These are phyloP conservation scores for Petunia hybrid DNA, from an alignment of 305 asterid species.

Conservation along the genomic window DNA sequence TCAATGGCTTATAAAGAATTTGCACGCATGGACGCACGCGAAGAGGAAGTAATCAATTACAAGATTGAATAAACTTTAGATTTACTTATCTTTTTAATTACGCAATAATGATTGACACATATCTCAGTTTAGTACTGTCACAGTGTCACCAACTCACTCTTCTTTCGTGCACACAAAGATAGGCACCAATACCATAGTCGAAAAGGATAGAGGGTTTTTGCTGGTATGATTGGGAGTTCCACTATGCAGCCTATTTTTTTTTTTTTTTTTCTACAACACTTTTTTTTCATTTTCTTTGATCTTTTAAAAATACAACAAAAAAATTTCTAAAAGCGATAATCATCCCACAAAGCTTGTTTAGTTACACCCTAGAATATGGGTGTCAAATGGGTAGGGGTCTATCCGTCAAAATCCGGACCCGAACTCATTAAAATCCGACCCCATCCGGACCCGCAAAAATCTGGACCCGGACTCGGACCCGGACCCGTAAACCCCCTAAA, in stretches of 20 bases:
- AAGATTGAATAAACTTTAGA: conserved; percentile 18
- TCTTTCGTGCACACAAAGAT: conserved; percentile 8
- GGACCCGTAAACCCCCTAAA: too few species aligned
- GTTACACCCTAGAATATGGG: too few species aligned
- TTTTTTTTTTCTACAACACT: neutral
- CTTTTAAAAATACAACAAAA: too few species aligned
- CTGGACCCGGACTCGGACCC: too few species aligned
- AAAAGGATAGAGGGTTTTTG: neutral
- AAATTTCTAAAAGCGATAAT: too few species aligned
- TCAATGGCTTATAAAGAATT: neutral
- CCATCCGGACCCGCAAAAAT: too few species aligned
- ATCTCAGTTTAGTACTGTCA: neutral
- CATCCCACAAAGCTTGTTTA: neutral
- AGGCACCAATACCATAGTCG: neutral
- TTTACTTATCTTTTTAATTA: conserved; percentile 21
- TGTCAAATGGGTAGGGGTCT: too few species aligned
- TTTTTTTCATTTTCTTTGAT: neutral
- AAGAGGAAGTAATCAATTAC: conserved; percentile 6
- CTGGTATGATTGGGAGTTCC: neutral
- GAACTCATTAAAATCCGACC: too few species aligned
- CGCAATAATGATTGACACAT: conserved; percentile 14
- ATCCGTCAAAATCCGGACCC: too few species aligned
- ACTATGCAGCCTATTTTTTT: neutral
- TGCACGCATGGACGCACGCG: conserved; percentile 7
- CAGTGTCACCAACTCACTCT: neutral